Conservation (phyloP, 106 monocot genomes). For the Allium fistulosum region DNA sequence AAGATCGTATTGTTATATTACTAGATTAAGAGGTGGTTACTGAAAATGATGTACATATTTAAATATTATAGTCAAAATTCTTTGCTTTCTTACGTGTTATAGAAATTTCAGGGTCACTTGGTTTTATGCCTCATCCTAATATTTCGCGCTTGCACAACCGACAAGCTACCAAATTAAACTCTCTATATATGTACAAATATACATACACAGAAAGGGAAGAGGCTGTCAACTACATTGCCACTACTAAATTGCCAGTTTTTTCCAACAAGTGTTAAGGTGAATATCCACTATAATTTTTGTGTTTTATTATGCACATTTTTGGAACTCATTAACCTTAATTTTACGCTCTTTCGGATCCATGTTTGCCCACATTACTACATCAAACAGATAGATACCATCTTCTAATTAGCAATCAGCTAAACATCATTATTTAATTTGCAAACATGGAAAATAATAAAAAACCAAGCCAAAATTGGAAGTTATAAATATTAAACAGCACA, state of each 20-base stretch:
- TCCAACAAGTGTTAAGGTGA: background rate
- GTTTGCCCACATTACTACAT: too few relatives aligned
- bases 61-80: constrained; percentile 11
- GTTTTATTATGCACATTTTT: background rate
- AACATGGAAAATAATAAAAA: too few relatives aligned
- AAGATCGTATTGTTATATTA: too few relatives aligned
- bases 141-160: background rate
- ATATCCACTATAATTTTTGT: background rate
- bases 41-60: too few relatives aligned
- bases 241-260: too few relatives aligned
- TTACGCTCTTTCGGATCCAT: too few relatives aligned
- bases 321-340: background rate
- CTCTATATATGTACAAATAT: too few relatives aligned
- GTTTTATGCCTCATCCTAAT: constrained; percentile 18
- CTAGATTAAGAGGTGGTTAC: too few relatives aligned
- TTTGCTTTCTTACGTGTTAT: constrained; percentile 4
- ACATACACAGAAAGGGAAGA: constrained; percentile 1
- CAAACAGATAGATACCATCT: constrained; percentile 12
- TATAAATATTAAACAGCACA: too few relatives aligned
- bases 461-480: too few relatives aligned
- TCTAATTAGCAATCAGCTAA: too few relatives aligned
- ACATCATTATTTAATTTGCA: too few relatives aligned
- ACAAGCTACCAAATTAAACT: background rate
- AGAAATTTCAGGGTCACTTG: constrained; percentile 1
- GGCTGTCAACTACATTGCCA: constrained; percentile 2